Percentiles rank a stretch among this genome's conserved stretches.
Evolutionary conservation across 331 rosid genomes (phyloP).

Genomic region (Cydonia oblonga): DNA sequence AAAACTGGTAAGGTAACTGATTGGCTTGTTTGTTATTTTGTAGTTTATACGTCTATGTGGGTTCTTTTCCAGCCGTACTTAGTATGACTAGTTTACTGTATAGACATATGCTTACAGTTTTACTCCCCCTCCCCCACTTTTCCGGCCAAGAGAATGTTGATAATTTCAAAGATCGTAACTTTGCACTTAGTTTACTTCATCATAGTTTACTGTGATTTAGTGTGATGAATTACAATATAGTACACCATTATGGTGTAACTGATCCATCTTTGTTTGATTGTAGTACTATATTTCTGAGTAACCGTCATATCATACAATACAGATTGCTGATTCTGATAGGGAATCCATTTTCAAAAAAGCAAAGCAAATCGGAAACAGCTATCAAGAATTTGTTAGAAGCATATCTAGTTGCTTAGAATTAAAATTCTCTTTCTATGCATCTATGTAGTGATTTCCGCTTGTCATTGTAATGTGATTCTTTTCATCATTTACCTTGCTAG

Average conservation of each 20-base stretch:
- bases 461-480: neutral
- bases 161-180: neutral
- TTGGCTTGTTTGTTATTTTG: slow-evolving; percentile 10
- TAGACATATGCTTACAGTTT: neutral
- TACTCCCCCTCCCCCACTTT: neutral
- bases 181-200: neutral
- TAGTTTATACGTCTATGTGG: neutral
- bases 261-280: neutral
- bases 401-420: neutral
- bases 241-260: neutral
- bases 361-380: neutral
- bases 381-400: too few species aligned
- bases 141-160: neutral
- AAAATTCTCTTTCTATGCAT: neutral
- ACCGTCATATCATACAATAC: neutral
- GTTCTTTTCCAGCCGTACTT: too few species aligned
- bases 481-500: neutral
- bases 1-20: slow-evolving; percentile 78
- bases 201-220: neutral
- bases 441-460: too few species aligned
- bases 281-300: neutral
- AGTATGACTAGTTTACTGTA: neutral
- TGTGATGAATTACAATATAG: neutral
- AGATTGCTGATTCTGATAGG: neutral
- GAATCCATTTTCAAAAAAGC: neutral